These are phyloP conservation scores for Ophiorrhiza pumila DNA, from an alignment of 257 asterid species.

Conservation along the genomic window DNA sequence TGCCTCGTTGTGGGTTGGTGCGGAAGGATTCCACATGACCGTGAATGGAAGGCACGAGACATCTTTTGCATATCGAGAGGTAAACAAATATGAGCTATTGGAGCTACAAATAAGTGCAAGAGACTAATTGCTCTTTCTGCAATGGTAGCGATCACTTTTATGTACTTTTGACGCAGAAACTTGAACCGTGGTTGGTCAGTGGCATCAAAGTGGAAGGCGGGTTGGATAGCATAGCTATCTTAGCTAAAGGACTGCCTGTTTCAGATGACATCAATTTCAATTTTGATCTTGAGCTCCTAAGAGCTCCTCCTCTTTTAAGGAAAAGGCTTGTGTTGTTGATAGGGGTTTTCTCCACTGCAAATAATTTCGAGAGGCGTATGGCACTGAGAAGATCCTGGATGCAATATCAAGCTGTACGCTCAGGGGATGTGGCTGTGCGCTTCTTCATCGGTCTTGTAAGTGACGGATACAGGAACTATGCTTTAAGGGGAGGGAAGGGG, in stretches of 20 bases:
- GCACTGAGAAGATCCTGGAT: slow-evolving; percentile 93
- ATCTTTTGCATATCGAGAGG: slow-evolving; percentile 78
- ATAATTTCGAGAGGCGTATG: slow-evolving; percentile 91
- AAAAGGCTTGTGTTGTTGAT: slow-evolving; percentile 55
- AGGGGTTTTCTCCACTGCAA: slow-evolving; percentile 93
- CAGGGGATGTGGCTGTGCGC: slow-evolving; percentile 82
- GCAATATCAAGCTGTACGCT: slow-evolving; percentile 77
- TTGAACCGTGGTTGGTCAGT: slow-evolving; percentile 89
- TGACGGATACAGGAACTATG: too few species aligned
- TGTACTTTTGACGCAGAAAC: slow-evolving; percentile 51
- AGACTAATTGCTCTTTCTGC: background rate
- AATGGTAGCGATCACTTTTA: slow-evolving; percentile 2
- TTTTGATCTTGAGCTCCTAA: slow-evolving; percentile 56
- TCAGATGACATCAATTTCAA: slow-evolving; percentile 56
- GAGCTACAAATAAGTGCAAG: background rate
- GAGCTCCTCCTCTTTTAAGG: slow-evolving; percentile 50
- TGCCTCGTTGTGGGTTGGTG: slow-evolving; percentile 90
- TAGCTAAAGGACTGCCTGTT: slow-evolving; percentile 88
- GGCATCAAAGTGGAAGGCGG: slow-evolving; percentile 69
- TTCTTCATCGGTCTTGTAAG: slow-evolving; percentile 97
- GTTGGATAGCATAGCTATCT: slow-evolving; percentile 51
- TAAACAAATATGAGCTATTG: slow-evolving; percentile 22
- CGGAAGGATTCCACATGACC: slow-evolving; percentile 88
- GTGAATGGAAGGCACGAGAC: slow-evolving; percentile 97
- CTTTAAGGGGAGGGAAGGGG: too few species aligned